Base-by-base conservation (phyloP, 345 rosid genomes). In the Murraya koenigii region DNA sequence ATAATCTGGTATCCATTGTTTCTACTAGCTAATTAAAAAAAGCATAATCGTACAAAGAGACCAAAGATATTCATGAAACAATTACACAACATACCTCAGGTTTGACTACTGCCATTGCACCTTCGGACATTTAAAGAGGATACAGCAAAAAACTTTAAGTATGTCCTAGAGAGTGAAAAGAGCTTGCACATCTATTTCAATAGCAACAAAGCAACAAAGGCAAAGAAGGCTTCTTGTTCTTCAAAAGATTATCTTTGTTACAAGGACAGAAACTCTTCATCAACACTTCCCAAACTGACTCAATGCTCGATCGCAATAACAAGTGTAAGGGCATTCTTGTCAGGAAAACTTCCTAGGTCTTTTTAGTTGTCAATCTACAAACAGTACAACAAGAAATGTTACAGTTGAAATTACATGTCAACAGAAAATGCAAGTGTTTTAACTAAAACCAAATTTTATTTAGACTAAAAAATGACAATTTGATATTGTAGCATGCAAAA, bases 41-140 rank as follows among this genome's bases (percentile, higher is more conserved):
- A 66, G 56, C 35, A 19, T 15, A 28, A 26, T 55, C 25, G 60
- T 19, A 13, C 41, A 72, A 26, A 32, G 38, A 15, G 75, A 72
- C 25, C 47, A 68, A 74, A 22, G 14, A 8, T 64, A 20, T 20
- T 35, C 17, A 39, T 23, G 6, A 69, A 72, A 30, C 28, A 54
- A 66, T 8, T 11, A 71, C 20, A 28, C 19, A 38, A 74, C 84
- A 63, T 73, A 90, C 94, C 94, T 90, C 86, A 4, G 94, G 87
- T 85, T 90, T 87, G 36, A 82, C 83, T 3, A 87, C 88, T 32
- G 89, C 92, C 84, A 87, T 81, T 69, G 72, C 62, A 75, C 77
- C 87, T 80, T 88, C 90, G 41, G 88, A 85, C 89, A 87, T 90
- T 77, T 77, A 82, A 81, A 30, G 39, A 77, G 47, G 77, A 75